A percentile compares a stretch with the other conserved stretches of the same genome.
These are phyloP conservation scores for Panellus pusillus DNA, from an alignment of 768 basidiomycete genomes.

Conservation along the genomic window DNA sequence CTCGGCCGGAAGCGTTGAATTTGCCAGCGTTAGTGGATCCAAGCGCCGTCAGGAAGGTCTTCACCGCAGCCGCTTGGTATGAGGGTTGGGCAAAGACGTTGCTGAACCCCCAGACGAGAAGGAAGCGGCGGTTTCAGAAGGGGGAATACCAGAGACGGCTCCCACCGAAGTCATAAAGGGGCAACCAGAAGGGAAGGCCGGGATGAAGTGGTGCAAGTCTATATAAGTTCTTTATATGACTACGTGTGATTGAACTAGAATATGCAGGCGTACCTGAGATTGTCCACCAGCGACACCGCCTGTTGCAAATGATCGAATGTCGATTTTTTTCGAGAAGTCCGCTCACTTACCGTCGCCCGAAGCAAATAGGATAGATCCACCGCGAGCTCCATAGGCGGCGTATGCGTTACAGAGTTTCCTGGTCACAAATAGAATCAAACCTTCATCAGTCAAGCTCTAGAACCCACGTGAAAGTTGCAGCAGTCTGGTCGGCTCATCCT, in stretches of 20 bases:
- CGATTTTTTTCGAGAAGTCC: background rate
- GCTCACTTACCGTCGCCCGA: background rate
- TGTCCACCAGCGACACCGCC: background rate
- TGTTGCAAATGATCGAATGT: background rate
- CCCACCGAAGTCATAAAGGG: too few species aligned
- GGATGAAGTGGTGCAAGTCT: too few species aligned
- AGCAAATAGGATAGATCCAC: background rate
- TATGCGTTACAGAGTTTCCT: background rate
- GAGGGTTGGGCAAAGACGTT: too few species aligned
- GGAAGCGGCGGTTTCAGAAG: too few species aligned
- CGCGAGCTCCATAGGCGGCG: background rate
- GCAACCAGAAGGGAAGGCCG: too few species aligned
- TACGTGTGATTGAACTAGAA: too few species aligned
- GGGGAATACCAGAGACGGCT: background rate
- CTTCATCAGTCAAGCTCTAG: too few species aligned
- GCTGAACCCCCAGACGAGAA: background rate
- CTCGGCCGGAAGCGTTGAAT: background rate
- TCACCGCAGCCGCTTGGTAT: background rate
- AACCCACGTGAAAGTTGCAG: background rate
- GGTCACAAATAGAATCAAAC: too few species aligned
- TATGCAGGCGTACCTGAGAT: background rate
- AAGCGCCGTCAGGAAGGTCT: background rate
- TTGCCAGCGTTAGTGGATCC: background rate
- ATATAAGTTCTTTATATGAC: too few species aligned
- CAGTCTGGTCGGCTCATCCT: conserved; percentile 1